Evolutionary conservation across 1,284 basidiomycete genomes (phyloP), one percentile per base, ranked within the genome.

Genomic region (Marasmius sp.): DNA sequence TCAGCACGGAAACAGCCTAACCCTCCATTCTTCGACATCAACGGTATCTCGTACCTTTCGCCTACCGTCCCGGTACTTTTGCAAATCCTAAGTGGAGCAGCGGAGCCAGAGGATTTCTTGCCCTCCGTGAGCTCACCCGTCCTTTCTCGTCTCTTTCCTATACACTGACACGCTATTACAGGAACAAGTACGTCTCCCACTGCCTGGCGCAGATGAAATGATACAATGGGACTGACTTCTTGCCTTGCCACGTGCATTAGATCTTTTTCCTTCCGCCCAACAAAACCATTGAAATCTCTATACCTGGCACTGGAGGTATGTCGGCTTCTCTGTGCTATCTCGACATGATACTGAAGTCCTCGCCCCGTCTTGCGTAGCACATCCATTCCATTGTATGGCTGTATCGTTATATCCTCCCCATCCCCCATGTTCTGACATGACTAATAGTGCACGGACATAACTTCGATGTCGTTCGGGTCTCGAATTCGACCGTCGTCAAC

Each of bases 71-170:
- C 77, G 2, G 75, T 76, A 1, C 69, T 78, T 36, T 66, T 78
- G 33, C 76, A 78, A 58, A 70, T 79, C 43, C 69, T 80, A 33
- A 78, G 75, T 54, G 77, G 77, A 18, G 74, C 73, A 5, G 65
- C 69, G 34, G 64, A 69, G 48, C 75, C 78, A 3, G 61, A 65
- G 18, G 73, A 78, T 58, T 67, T 78, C 47, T 61, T 77, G 39
- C 77, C 77, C 5, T 72, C 72, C 58, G 48, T 18, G 11, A 50
- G 48, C 8, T 18, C 11, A 20, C 2, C 11, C 48, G 3, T 12
- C 3, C 8, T 50, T 33, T 8, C 16, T 18, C 2, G 11, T 4
- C n/a, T 12, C 48, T 20, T 12, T 3, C 14, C 27, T 50, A 9
- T n/a, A 20, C 4, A 50, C 11, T 20, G 27, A 27, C 9, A 12